Percentiles rank a stretch among this genome's conserved stretches.
phyloP scores from a whole-genome alignment of 441 rosid genomes.

The Syzygium malaccense region DNA sequence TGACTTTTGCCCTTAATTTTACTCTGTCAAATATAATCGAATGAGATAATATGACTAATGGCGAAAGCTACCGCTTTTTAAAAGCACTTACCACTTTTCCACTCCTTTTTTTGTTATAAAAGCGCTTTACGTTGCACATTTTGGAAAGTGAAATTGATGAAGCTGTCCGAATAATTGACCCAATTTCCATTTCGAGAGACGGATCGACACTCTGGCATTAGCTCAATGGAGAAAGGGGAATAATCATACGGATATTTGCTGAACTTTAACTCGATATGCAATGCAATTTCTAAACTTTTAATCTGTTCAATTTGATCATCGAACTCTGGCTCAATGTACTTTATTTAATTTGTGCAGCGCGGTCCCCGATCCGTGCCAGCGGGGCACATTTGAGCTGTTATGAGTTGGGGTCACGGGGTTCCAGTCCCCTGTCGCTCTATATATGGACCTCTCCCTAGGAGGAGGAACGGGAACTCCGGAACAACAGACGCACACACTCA shows the following conservation, averaged over 20 bases:
- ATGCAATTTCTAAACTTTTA: no score
- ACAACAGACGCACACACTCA: background rate
- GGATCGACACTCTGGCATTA: background rate
- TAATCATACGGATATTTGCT: no score
- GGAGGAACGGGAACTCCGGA: background rate
- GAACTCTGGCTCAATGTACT: accelerated
- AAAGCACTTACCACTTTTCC: background rate
- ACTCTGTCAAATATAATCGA: background rate
- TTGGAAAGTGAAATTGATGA: background rate
- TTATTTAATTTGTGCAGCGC: no score
- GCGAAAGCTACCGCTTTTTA: background rate
- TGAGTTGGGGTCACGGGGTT: background rate
- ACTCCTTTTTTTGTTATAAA: background rate
- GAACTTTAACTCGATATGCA: no score
- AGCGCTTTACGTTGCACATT: background rate
- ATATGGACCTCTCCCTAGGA: no score
- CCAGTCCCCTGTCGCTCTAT: no score
- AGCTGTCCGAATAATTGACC: background rate
- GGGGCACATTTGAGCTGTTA: no score
- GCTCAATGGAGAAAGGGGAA: background rate
- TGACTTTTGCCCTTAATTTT: no score
- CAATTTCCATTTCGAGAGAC: background rate
- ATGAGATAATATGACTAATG: background rate
- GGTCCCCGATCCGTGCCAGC: no score
- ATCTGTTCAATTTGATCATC: no score